Evolutionary conservation across 2,329 filamentous ascomycete species (phyloP).

Genomic region (Penicillium expansum): DNA sequence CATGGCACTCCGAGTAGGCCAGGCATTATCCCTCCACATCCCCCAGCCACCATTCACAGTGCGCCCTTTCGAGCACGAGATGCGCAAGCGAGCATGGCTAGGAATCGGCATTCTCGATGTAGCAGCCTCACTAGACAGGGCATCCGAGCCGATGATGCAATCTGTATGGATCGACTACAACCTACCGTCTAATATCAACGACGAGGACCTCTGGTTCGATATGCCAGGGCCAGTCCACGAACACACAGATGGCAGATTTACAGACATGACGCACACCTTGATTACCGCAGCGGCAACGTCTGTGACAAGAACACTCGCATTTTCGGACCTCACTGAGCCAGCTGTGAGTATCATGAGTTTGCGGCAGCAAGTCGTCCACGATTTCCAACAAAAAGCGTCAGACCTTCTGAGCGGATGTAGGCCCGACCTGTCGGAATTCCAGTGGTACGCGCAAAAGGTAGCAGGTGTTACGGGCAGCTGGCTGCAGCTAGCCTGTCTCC

Average conservation of each 20-base stretch:
- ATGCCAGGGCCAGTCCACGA: slow-evolving; percentile 20
- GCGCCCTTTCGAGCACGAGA: slow-evolving; percentile 29
- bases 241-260: slow-evolving; percentile 24
- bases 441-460: slow-evolving; percentile 27
- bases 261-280: slow-evolving; percentile 29
- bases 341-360: slow-evolving; percentile 22
- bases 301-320: slow-evolving; percentile 25
- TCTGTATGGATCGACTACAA: slow-evolving; percentile 29
- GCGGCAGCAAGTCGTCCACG: slow-evolving; percentile 27
- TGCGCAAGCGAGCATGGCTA: slow-evolving; percentile 34
- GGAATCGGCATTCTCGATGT: slow-evolving; percentile 32
- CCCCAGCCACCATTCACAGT: slow-evolving; percentile 30
- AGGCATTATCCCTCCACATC: slow-evolving; percentile 32
- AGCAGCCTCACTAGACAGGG: slow-evolving; percentile 30
- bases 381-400: slow-evolving; percentile 25
- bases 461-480: slow-evolving; percentile 24
- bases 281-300: slow-evolving; percentile 24
- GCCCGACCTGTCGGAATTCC: slow-evolving; percentile 23
- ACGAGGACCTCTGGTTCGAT: slow-evolving; percentile 28
- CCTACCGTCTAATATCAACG: slow-evolving; percentile 29
- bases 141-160: slow-evolving; percentile 37
- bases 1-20: slow-evolving; percentile 33
- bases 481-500: slow-evolving; percentile 30
- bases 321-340: slow-evolving; percentile 24
- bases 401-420: slow-evolving; percentile 21